Conservation (phyloP, 306 rosid genomes). For the Rubus idaeus region DNA sequence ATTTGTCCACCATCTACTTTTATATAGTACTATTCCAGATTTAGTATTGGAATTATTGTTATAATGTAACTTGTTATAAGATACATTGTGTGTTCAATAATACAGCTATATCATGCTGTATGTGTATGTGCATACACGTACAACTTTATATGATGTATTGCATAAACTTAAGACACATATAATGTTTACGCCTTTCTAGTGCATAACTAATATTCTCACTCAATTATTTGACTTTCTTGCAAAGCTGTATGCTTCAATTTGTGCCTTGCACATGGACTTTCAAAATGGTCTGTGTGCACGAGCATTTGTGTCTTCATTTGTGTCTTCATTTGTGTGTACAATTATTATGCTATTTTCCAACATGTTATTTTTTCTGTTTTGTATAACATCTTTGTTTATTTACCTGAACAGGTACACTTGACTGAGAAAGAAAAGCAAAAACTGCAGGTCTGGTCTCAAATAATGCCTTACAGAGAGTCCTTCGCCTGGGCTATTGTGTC, state of each 20-base stretch:
- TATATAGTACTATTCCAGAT: too few relatives aligned
- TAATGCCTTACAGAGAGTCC: conserved; percentile 99
- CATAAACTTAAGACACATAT: too few relatives aligned
- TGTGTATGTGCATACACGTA: too few relatives aligned
- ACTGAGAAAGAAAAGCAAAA: conserved; percentile 96
- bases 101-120: too few relatives aligned
- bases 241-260: not conserved
- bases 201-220: not conserved
- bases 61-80: too few relatives aligned
- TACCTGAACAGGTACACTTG: conserved; percentile 72
- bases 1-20: too few relatives aligned
- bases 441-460: conserved; percentile 99
- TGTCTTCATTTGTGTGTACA: not conserved
- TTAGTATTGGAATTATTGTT: too few relatives aligned
- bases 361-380: conserved; percentile 2
- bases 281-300: not conserved
- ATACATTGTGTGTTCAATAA: too few relatives aligned
- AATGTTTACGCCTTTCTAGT: too few relatives aligned
- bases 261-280: not conserved
- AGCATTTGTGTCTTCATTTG: not conserved
- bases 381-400: conserved; percentile 14
- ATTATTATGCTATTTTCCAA: conserved; percentile 18
- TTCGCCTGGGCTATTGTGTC: conserved; percentile 96
- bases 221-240: not conserved
- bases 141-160: too few relatives aligned